Evolutionary conservation across 1,284 basidiomycete genomes (phyloP).

Genomic region (Exobasidium cylindrosporum): DNA sequence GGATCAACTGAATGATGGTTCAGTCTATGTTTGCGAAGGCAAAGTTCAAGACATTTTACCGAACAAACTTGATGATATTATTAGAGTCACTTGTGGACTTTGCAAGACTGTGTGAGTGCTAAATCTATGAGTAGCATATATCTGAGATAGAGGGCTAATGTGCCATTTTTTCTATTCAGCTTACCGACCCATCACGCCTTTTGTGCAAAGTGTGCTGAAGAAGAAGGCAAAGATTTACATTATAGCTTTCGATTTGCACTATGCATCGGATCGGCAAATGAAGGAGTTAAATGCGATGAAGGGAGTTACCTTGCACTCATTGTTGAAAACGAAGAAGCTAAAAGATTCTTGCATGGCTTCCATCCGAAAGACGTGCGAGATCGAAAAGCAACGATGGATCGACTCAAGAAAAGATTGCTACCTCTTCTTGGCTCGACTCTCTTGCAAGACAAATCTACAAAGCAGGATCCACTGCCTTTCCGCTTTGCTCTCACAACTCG

Average conservation of each 20-base stretch:
- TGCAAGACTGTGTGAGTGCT: background rate
- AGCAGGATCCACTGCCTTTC: background rate
- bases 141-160: too few species aligned
- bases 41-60: background rate
- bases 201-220: constrained; percentile 2
- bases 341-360: background rate
- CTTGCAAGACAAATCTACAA: background rate
- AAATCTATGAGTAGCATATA: too few species aligned
- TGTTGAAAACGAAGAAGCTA: background rate
- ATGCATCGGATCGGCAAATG: background rate
- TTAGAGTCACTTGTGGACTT: background rate
- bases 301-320: background rate
- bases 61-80: background rate
- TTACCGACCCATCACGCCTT: background rate
- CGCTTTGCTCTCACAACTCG: background rate
- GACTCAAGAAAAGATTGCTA: constrained; percentile 1
- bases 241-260: background rate
- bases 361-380: background rate
- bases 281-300: background rate
- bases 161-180: too few species aligned
- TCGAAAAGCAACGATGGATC: background rate
- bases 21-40: background rate
- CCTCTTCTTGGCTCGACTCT: background rate
- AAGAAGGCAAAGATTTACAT: constrained; percentile 3
- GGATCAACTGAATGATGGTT: background rate